Conservation (phyloP, 306 rosid species). For the Fragaria vesca region DNA sequence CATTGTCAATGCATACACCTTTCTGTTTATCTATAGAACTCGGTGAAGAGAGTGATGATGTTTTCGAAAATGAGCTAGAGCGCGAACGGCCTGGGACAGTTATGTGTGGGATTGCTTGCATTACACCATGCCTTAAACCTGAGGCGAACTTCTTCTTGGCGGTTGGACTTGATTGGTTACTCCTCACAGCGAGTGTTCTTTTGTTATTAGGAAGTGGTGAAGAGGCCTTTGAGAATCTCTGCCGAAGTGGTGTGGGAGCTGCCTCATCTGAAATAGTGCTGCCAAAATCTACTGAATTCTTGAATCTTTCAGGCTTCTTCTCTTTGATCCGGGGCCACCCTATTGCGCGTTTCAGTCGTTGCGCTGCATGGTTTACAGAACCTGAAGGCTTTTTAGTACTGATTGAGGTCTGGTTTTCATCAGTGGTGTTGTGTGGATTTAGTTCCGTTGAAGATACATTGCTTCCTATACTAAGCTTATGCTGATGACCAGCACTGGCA, state of each 20-base stretch:
- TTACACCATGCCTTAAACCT: conserved; percentile 61
- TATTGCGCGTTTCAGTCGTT: conserved; percentile 58
- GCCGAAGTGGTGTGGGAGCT: conserved; percentile 68
- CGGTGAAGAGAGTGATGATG: conserved; percentile 79
- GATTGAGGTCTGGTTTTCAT: conserved; percentile 35
- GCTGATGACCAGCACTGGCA: conserved; percentile 36
- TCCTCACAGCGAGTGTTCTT: conserved; percentile 82
- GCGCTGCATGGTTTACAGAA: conserved; percentile 68
- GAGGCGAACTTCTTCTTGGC: conserved; percentile 91
- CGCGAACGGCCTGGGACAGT: conserved; percentile 59
- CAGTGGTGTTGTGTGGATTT: conserved; percentile 32
- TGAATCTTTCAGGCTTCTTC: conserved; percentile 40
- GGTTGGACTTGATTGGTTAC: conserved; percentile 88
- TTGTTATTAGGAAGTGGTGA: conserved; percentile 61
- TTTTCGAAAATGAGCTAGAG: conserved; percentile 85
- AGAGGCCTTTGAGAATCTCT: conserved; percentile 66
- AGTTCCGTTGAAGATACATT: conserved; percentile 58
- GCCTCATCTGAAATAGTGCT: conserved; percentile 38
- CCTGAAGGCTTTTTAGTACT: conserved; percentile 45
- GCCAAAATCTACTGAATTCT: conserved; percentile 42
- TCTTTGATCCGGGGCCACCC: conserved; percentile 65
- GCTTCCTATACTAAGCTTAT: conserved; percentile 33
- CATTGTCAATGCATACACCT: conserved; percentile 55
- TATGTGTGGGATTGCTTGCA: conserved; percentile 65
- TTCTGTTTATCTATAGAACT: conserved; percentile 70